Evolutionary conservation across 2,329 filamentous ascomycete genomes (phyloP).

Genomic region (Delphinella strobiligena): DNA sequence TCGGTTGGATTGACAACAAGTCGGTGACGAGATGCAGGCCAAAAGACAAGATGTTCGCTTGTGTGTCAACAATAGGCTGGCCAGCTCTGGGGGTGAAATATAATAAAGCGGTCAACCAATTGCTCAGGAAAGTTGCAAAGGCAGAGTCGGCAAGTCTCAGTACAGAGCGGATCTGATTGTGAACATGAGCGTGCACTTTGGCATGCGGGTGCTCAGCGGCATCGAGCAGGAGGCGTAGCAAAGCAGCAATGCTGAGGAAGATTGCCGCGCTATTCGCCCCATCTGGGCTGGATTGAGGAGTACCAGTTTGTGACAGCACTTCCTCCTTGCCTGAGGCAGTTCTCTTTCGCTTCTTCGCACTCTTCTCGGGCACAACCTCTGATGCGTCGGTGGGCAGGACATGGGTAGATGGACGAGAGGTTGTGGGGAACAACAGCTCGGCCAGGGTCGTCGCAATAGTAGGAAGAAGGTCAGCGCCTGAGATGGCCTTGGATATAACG

Average conservation of each 20-base stretch:
- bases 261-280: not conserved
- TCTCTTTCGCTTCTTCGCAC: conserved; percentile 8
- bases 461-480: conserved; percentile 1
- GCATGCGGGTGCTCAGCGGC: not conserved
- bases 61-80: not conserved
- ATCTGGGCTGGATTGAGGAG: too few relatives aligned
- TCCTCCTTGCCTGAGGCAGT: not conserved
- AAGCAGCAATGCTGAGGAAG: not conserved
- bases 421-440: conserved; percentile 1
- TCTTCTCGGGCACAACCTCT: not conserved
- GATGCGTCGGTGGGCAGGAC: too few relatives aligned
- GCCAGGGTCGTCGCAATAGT: conserved; percentile 7
- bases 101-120: conserved; percentile 3
- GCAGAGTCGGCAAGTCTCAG: conserved; percentile 3
- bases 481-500: conserved; percentile 5
- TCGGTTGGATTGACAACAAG: conserved; percentile 1
- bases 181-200: not conserved
- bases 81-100: not conserved
- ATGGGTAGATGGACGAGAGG: too few relatives aligned
- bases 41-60: not conserved
- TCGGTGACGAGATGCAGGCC: conserved; percentile 5
- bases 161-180: conserved; percentile 6
- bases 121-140: conserved; percentile 1
- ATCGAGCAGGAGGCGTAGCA: not conserved
- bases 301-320: too few relatives aligned